A percentile compares a stretch with the other conserved stretches of the same genome.
phyloP scores from a whole-genome alignment of 192 early-diverging fungal genomes.

The Linnemannia exigua region DNA sequence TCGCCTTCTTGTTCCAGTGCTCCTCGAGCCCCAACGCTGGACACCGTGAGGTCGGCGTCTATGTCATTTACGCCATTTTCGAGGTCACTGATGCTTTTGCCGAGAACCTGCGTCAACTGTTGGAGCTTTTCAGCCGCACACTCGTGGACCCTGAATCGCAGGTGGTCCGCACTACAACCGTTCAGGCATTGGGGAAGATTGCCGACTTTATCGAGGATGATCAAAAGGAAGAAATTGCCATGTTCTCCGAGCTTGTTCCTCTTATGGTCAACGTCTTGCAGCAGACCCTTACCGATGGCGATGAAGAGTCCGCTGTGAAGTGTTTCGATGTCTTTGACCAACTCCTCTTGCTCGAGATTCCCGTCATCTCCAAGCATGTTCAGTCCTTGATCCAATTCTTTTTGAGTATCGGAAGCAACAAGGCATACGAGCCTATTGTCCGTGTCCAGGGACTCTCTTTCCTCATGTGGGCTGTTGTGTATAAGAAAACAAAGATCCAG shows the following conservation, averaged over 20 bases:
- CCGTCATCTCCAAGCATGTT: conserved; percentile 84
- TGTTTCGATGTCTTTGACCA: conserved; percentile 93
- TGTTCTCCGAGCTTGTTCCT: conserved; percentile 83
- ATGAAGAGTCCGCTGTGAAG: conserved; percentile 82
- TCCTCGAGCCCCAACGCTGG: conserved; percentile 77
- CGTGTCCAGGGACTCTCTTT: conserved; percentile 89
- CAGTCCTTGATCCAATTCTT: conserved; percentile 87
- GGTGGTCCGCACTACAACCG: conserved; percentile 82
- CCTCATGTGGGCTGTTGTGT: conserved; percentile 81
- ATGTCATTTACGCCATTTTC: conserved; percentile 88
- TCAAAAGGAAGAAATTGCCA: conserved; percentile 76
- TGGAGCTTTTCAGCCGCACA: conserved; percentile 80
- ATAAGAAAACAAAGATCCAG: conserved; percentile 88
- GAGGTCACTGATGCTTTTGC: conserved; percentile 83
- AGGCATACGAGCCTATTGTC: conserved; percentile 74
- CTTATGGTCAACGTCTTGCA: conserved; percentile 89
- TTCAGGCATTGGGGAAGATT: conserved; percentile 84
- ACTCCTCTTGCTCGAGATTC: conserved; percentile 84
- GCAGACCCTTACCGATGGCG: conserved; percentile 77
- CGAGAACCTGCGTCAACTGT: conserved; percentile 73
- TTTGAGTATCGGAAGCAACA: conserved; percentile 78
- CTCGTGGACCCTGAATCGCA: conserved; percentile 89
- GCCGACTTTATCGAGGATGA: conserved; percentile 86
- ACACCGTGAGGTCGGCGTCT: conserved; percentile 91
- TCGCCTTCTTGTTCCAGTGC: conserved; percentile 85